Conservation (phyloP, 768 basidiomycete genomes). For the Chlorophyllum brunneum region DNA sequence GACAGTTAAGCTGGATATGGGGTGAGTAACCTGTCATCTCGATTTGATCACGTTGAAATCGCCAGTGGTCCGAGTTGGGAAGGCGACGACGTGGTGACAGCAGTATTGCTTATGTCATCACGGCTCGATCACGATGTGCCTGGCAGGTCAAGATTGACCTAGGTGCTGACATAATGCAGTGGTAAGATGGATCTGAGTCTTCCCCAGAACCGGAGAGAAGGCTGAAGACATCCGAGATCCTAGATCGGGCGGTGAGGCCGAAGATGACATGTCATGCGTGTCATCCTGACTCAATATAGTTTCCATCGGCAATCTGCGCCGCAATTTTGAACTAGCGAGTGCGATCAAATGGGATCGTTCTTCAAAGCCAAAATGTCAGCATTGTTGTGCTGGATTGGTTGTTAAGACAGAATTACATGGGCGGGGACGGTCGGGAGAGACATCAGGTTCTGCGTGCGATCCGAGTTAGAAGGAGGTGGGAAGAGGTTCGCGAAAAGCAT, state of each 20-base stretch:
- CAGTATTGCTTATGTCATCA: constrained; percentile 7
- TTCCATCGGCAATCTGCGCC: constrained; percentile 27
- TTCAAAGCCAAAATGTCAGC: constrained; percentile 8
- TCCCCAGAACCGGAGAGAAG: constrained; percentile 32
- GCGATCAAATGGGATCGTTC: constrained; percentile 6
- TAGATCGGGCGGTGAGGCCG: constrained; percentile 25
- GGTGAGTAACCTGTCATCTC: constrained; percentile 4
- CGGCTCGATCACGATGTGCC: constrained; percentile 19
- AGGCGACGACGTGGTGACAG: constrained; percentile 9
- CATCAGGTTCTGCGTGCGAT: constrained; percentile 10
- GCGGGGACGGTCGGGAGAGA: background rate
- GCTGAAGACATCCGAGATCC: constrained; percentile 28
- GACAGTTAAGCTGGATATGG: constrained; percentile 9
- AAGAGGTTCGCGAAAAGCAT: constrained; percentile 15
- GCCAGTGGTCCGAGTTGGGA: constrained; percentile 10
- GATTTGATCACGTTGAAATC: constrained; percentile 10
- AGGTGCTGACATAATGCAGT: constrained; percentile 7
- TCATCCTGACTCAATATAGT: constrained; percentile 6
- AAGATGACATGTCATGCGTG: constrained; percentile 19
- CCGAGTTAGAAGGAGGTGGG: constrained; percentile 1
- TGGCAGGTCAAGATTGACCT: constrained; percentile 13
- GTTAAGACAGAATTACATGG: background rate
- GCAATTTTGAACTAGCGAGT: constrained; percentile 13
- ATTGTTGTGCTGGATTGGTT: constrained; percentile 1
- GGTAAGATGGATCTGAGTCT: constrained; percentile 14